Percentiles rank a stretch among this genome's conserved stretches.
Conservation (phyloP, 2,329 filamentous ascomycete species). For the Beauveria caledonica region DNA sequence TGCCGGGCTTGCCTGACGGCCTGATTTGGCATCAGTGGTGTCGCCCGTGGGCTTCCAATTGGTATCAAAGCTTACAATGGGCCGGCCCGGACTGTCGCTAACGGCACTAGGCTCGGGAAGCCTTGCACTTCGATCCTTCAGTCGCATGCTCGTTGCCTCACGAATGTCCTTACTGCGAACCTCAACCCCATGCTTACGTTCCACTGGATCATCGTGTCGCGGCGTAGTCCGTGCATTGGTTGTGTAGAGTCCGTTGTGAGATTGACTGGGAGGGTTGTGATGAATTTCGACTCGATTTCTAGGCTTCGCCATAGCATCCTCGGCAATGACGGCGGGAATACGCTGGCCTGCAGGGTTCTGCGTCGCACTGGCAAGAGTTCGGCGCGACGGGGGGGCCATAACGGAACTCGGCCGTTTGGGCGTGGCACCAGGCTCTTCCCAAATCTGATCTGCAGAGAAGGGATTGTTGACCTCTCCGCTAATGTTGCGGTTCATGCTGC, state of each 20-base stretch:
- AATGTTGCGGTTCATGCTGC: constrained; percentile 60
- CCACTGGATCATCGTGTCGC: constrained; percentile 34
- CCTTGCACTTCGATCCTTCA: constrained; percentile 79
- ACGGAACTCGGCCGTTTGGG: constrained; percentile 19
- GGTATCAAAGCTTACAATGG: constrained; percentile 93
- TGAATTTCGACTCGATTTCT: constrained; percentile 64
- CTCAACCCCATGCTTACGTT: constrained; percentile 71
- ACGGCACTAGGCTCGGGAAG: constrained; percentile 84
- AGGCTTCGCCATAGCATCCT: constrained; percentile 31
- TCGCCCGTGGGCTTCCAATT: constrained; percentile 69
- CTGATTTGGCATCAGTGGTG: constrained; percentile 57
- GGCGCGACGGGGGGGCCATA: constrained; percentile 23
- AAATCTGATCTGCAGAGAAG: constrained; percentile 74
- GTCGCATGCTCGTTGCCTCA: constrained; percentile 79
- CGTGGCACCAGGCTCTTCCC: constrained; percentile 67
- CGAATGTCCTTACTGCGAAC: constrained; percentile 82
- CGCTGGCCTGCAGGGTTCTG: constrained; percentile 18
- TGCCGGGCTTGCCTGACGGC: constrained; percentile 24
- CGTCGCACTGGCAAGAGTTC: constrained; percentile 26
- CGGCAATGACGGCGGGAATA: neutral
- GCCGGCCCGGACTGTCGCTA: constrained; percentile 80
- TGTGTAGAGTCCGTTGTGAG: constrained; percentile 72
- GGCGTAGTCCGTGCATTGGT: constrained; percentile 44
- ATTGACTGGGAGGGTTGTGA: constrained; percentile 74
- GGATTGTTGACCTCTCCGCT: constrained; percentile 59